Evolutionary conservation across 1,284 basidiomycete species (phyloP).

Genomic region (Meripilus lineatus): DNA sequence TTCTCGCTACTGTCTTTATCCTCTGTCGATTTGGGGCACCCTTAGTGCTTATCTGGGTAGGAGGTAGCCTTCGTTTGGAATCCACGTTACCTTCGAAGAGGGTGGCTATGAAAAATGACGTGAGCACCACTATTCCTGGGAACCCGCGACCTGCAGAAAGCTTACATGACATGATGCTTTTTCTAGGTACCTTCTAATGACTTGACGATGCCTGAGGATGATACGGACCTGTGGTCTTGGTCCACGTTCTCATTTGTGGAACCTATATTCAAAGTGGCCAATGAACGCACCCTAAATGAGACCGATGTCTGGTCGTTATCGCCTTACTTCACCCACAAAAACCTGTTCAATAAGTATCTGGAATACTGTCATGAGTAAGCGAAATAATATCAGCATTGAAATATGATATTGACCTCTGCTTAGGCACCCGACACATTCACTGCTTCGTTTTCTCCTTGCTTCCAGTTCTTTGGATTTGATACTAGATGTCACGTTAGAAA

Average conservation of each 20-base stretch:
- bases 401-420: constrained; percentile 2
- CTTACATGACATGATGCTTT: constrained; percentile 1
- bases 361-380: constrained; percentile 42
- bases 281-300: constrained; percentile 54
- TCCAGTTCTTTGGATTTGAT: constrained; percentile 75
- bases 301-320: constrained; percentile 72
- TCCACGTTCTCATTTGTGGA: constrained; percentile 73
- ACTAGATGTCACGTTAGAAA: constrained; percentile 48
- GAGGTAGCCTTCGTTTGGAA: constrained; percentile 50
- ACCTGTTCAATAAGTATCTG: constrained; percentile 61
- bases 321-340: constrained; percentile 65
- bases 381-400: neutral
- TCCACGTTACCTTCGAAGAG: constrained; percentile 37
- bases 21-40: constrained; percentile 31
- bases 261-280: constrained; percentile 58
- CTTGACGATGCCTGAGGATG: constrained; percentile 65
- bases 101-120: constrained; percentile 44
- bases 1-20: constrained; percentile 21
- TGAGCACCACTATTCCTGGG: constrained; percentile 21
- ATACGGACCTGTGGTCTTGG: constrained; percentile 75
- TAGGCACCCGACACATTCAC: constrained; percentile 49
- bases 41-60: constrained; percentile 39
- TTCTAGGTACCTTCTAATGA: constrained; percentile 43
- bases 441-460: constrained; percentile 58
- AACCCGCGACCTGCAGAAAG: neutral